Conservation (phyloP, 2,329 filamentous ascomycete species). For the Boeremia lycopersici region DNA sequence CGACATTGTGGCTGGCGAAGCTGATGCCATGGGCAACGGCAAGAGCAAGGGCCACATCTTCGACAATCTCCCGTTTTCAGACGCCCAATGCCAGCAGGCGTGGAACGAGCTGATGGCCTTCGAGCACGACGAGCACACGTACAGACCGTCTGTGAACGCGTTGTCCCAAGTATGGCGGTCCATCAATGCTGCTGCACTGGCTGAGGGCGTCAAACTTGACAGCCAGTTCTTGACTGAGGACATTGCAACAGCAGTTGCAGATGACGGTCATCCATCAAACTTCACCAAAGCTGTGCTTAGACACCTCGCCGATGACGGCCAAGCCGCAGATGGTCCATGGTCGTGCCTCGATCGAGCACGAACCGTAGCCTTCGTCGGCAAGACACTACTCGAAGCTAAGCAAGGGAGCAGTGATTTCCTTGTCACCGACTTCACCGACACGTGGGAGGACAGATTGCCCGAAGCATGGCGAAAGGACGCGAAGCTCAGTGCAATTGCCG, state of each 20-base stretch:
- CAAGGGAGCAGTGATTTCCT: conserved; percentile 29
- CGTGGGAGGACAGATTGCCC: conserved; percentile 47
- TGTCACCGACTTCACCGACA: conserved; percentile 44
- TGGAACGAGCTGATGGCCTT: conserved; percentile 62
- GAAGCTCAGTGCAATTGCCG: conserved; percentile 40
- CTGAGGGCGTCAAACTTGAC: conserved; percentile 50
- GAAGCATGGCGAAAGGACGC: conserved; percentile 46
- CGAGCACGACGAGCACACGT: conserved; percentile 50
- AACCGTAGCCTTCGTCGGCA: conserved; percentile 42
- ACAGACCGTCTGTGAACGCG: conserved; percentile 56
- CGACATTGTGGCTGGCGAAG: conserved; percentile 36
- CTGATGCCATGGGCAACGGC: conserved; percentile 37
- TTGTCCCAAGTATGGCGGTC: conserved; percentile 57
- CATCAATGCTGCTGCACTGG: conserved; percentile 49
- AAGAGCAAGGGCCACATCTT: conserved; percentile 51
- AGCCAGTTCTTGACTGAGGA: conserved; percentile 45
- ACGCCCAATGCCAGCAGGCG: conserved; percentile 56
- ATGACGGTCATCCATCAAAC: conserved; percentile 47
- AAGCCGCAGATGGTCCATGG: conserved; percentile 38
- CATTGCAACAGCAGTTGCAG: conserved; percentile 38
- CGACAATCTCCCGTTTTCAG: conserved; percentile 58
- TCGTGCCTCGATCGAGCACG: conserved; percentile 41
- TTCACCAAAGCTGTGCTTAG: conserved; percentile 48
- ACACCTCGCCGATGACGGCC: conserved; percentile 38
- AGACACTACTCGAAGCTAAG: conserved; percentile 38